phyloP scores from a whole-genome alignment of 176 grass and related monocot genomes.

The Aegilops longissima region DNA sequence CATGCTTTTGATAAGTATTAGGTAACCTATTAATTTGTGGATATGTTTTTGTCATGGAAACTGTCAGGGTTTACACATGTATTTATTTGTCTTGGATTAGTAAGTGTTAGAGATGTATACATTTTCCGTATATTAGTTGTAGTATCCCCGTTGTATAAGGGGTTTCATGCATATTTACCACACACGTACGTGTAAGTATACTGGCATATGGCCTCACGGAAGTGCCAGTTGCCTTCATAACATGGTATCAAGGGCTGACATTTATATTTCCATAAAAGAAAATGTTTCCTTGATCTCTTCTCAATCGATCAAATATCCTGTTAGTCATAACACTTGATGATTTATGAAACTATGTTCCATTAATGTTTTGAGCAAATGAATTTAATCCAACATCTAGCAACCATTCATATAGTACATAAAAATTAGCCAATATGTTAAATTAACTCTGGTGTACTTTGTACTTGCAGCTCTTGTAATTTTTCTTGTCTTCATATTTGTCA shows the following conservation, averaged over 20 bases:
- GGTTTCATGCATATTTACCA: slow-evolving; percentile 2
- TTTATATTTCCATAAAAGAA: not conserved
- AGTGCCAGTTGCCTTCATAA: not conserved
- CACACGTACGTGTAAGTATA: not conserved
- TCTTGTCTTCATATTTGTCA: slow-evolving; percentile 23
- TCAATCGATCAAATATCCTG: not conserved
- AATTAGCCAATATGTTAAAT: slow-evolving; percentile 13
- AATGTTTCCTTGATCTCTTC: not conserved
- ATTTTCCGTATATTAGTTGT: not conserved
- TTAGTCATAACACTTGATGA: not conserved
- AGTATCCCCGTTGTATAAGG: not conserved
- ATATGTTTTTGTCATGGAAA: not conserved
- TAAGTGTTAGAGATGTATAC: not conserved
- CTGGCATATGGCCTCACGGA: not conserved
- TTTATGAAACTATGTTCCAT: not conserved
- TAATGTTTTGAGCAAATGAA: not conserved
- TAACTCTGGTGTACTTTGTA: not conserved
- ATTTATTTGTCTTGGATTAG: not conserved
- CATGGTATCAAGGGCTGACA: not conserved
- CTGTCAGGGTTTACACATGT: not conserved
- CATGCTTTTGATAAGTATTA: not conserved
- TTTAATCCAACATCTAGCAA: not conserved
- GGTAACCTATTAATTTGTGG: not conserved
- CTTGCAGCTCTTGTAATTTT: not conserved
- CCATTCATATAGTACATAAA: not conserved